Conservation (phyloP, 106 monocot species). For the Platanthera zijinensis region DNA sequence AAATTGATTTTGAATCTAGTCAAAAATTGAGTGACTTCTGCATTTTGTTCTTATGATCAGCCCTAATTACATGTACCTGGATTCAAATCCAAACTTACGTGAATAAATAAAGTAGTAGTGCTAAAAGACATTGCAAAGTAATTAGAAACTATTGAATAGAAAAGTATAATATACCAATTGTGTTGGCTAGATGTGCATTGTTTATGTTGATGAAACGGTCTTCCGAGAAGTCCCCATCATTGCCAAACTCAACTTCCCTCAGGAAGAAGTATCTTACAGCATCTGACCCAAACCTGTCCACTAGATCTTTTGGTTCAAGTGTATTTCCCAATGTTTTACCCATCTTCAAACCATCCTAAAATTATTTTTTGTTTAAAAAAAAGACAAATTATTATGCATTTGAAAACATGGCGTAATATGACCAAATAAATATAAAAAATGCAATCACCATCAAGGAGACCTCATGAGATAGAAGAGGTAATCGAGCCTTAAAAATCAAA, state of each 20-base stretch:
- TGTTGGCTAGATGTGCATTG: conserved; percentile 96
- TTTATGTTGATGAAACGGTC: conserved; percentile 88
- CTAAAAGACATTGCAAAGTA: conserved; percentile 1
- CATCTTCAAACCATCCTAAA: conserved; percentile 99
- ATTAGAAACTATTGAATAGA: background rate
- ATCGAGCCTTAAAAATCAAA: background rate
- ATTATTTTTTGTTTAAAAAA: conserved; percentile 45
- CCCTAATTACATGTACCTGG: too few relatives aligned
- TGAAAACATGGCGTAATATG: conserved; percentile 4
- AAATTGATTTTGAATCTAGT: too few relatives aligned
- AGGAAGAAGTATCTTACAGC: conserved; percentile 95
- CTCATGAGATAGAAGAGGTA: background rate
- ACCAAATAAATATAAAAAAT: background rate
- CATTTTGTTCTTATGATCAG: too few relatives aligned
- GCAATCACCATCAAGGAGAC: background rate
- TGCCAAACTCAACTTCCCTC: conserved; percentile 95
- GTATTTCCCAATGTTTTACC: conserved; percentile 97
- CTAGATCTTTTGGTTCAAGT: conserved; percentile 88
- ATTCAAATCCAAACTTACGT: too few relatives aligned
- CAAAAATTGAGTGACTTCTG: too few relatives aligned
- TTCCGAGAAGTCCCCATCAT: conserved; percentile 94
- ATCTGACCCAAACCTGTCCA: conserved; percentile 83
- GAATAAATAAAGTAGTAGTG: background rate
- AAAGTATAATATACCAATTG: conserved; percentile 54
- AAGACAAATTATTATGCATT: conserved; percentile 36